phyloP scores from a whole-genome alignment of 129 eudicot species.

The Silybum marianum region DNA sequence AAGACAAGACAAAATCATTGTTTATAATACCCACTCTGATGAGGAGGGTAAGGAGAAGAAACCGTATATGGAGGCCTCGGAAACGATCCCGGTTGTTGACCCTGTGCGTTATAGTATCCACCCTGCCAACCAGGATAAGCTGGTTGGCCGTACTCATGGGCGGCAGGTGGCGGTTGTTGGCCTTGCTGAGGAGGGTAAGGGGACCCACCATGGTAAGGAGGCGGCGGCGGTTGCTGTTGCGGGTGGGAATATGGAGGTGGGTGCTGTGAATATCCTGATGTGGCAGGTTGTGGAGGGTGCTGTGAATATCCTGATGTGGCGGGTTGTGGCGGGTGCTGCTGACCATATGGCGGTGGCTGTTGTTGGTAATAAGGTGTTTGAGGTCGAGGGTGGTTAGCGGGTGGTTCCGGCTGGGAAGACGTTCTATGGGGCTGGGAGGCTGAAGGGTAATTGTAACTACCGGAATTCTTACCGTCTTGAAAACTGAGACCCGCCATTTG shows the following conservation, averaged over 20 bases:
- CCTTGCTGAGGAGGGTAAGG: slow-evolving; percentile 70
- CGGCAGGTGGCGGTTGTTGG: slow-evolving; percentile 58
- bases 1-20: slow-evolving; percentile 33
- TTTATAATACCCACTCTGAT: slow-evolving; percentile 84
- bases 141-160: slow-evolving; percentile 90
- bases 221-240: slow-evolving; percentile 50
- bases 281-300: slow-evolving; percentile 48
- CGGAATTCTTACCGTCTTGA: slow-evolving; percentile 60
- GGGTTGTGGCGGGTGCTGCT: slow-evolving; percentile 48
- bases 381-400: slow-evolving; percentile 42
- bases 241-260: slow-evolving; percentile 50
- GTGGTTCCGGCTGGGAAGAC: slow-evolving; percentile 44
- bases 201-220: slow-evolving; percentile 63
- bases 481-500: slow-evolving; percentile 86
- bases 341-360: slow-evolving; percentile 38
- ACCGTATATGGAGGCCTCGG: slow-evolving; percentile 90
- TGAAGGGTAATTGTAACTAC: slow-evolving; percentile 57
- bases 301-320: slow-evolving; percentile 40
- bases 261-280: slow-evolving; percentile 43
- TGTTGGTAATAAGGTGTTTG: slow-evolving; percentile 57
- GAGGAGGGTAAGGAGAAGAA: slow-evolving; percentile 74
- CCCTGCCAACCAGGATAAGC: slow-evolving; percentile 98
- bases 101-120: slow-evolving; percentile 75
- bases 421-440: slow-evolving; percentile 57
- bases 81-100: slow-evolving; percentile 72